Evolutionary conservation across 2,329 filamentous ascomycete genomes (phyloP).

Genomic region (Nemania sp.): DNA sequence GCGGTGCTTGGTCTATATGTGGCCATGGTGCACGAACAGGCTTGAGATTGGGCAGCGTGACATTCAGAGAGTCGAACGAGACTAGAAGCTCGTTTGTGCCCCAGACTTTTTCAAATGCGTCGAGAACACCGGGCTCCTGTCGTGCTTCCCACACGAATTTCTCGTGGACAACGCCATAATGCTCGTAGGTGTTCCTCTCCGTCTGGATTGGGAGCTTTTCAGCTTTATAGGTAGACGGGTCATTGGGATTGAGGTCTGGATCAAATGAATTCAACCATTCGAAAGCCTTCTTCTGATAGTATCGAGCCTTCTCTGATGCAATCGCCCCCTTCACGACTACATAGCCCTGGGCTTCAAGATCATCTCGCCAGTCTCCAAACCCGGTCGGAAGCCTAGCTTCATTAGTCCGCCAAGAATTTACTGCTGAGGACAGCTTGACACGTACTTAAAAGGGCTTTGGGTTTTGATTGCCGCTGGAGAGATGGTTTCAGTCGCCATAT

Average conservation of each 20-base stretch:
- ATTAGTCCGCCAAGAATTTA: not conserved
- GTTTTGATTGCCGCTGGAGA: not conserved
- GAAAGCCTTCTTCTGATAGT: slow-evolving; percentile 28
- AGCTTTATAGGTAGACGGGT: slow-evolving; percentile 42
- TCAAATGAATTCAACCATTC: slow-evolving; percentile 24
- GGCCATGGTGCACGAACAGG: slow-evolving; percentile 47
- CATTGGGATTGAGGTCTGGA: slow-evolving; percentile 37
- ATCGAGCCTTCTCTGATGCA: slow-evolving; percentile 23
- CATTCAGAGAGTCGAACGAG: slow-evolving; percentile 53
- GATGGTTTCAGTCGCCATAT: not conserved
- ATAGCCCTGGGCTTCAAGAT: slow-evolving; percentile 34
- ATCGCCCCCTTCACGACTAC: slow-evolving; percentile 35
- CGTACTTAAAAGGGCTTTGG: slow-evolving; percentile 7
- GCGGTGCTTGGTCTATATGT: slow-evolving; percentile 50
- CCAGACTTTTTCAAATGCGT: slow-evolving; percentile 51
- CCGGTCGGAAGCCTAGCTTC: slow-evolving; percentile 1
- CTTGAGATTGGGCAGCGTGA: slow-evolving; percentile 44
- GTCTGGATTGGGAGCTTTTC: slow-evolving; percentile 45
- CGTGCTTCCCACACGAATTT: slow-evolving; percentile 53
- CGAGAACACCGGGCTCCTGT: slow-evolving; percentile 50
- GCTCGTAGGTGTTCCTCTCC: slow-evolving; percentile 53
- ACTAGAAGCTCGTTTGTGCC: slow-evolving; percentile 51
- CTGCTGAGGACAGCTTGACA: not conserved
- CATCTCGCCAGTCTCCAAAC: slow-evolving; percentile 32
- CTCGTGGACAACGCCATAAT: slow-evolving; percentile 52